phyloP scores from a whole-genome alignment of 495 filamentous ascomycete species.

The Cercophora newfieldiana region DNA sequence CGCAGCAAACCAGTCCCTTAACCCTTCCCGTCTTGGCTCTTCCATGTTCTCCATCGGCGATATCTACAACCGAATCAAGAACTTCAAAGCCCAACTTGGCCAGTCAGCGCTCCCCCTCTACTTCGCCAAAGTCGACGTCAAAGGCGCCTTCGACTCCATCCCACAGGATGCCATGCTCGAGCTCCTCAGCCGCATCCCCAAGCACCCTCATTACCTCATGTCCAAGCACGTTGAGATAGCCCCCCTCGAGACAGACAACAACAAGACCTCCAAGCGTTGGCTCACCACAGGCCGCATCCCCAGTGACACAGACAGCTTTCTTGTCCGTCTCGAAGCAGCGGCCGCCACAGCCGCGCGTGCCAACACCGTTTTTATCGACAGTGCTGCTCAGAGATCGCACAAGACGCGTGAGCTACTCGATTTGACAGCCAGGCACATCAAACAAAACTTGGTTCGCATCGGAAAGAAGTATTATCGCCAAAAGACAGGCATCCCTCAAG shows the following conservation, averaged over 20 bases:
- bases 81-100: constrained; percentile 58
- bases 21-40: constrained; percentile 66
- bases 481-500: constrained; percentile 87
- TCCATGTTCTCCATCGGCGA: constrained; percentile 80
- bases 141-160: constrained; percentile 93
- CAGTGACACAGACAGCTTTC: constrained; percentile 54
- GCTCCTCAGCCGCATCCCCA: constrained; percentile 63
- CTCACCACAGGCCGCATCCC: constrained; percentile 57
- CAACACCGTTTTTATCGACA: constrained; percentile 76
- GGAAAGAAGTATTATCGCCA: constrained; percentile 90
- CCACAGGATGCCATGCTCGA: constrained; percentile 73
- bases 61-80: constrained; percentile 71
- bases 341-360: constrained; percentile 49
- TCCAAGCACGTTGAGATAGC: constrained; percentile 73
- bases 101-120: constrained; percentile 43
- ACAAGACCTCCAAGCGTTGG: constrained; percentile 57
- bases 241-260: constrained; percentile 31
- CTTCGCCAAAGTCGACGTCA: constrained; percentile 90
- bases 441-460: constrained; percentile 80
- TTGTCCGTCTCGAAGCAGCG: constrained; percentile 53
- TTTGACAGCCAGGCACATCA: constrained; percentile 73
- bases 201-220: constrained; percentile 68
- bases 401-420: constrained; percentile 61
- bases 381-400: constrained; percentile 52
- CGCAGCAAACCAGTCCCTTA: constrained; percentile 28